phyloP scores from a whole-genome alignment of 352 stramenopile genomes.

The Peronosclerospora sorghi region DNA sequence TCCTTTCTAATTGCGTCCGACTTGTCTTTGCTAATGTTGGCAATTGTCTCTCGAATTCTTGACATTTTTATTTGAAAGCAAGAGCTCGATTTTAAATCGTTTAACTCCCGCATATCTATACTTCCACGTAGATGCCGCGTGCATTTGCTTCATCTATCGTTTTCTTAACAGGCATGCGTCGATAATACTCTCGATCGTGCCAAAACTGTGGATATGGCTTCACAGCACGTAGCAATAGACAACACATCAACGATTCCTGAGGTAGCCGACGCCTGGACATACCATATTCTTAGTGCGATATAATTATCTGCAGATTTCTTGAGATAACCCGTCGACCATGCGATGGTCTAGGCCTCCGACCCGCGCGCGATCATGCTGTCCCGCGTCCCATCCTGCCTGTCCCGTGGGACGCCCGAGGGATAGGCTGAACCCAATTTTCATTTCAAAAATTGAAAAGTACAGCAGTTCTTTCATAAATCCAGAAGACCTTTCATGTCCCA shows the following conservation, averaged over 20 bases:
- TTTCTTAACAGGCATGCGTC: slow-evolving; percentile 63
- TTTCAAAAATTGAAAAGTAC: no score
- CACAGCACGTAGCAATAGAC: neutral
- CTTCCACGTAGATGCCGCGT: slow-evolving; percentile 86
- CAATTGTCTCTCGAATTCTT: slow-evolving; percentile 89
- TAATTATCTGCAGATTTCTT: no score
- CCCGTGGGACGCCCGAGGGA: no score
- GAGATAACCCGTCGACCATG: no score
- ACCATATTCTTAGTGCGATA: slow-evolving; percentile 10
- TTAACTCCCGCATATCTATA: slow-evolving; percentile 90
- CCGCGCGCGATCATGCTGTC: no score
- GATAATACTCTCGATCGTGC: slow-evolving; percentile 48
- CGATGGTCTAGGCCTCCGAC: no score
- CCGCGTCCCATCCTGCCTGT: no score
- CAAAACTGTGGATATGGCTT: slow-evolving; percentile 54
- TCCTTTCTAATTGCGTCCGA: slow-evolving; percentile 82
- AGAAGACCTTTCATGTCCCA: no score
- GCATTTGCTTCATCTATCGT: slow-evolving; percentile 86
- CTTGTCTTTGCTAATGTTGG: slow-evolving; percentile 91
- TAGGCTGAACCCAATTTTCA: no score
- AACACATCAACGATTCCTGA: neutral
- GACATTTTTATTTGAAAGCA: slow-evolving; percentile 89
- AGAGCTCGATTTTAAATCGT: slow-evolving; percentile 90
- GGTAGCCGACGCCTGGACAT: neutral
- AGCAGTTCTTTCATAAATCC: no score